Base-by-base conservation (phyloP, 2,329 filamentous ascomycete genomes). In the Verticillium zaregamsianum region DNA sequence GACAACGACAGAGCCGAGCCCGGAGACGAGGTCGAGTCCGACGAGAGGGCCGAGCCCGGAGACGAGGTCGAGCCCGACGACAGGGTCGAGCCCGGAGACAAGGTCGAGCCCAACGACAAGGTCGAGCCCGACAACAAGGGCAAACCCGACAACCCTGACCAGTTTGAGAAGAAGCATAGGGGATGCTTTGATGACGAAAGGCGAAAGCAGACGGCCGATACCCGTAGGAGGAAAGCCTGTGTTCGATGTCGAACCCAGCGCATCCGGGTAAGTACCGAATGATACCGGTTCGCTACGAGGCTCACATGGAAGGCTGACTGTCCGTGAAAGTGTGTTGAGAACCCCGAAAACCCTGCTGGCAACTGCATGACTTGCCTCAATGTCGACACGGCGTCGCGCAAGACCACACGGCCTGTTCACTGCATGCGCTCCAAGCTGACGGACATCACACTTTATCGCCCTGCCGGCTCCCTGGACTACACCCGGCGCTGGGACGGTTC, bases 211-310 rank as follows among this genome's bases (percentile, higher is more conserved):
- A 77, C 75, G 0, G 70, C 70, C 33, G 68, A 70, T 25, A 77
- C 75, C 3, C 71, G 76, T 14, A 69, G 63, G 9, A 66, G 70
- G n/a, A 73, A 73, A 32, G 79, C 79, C 0, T 82, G 79, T 58
- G 66, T 80, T n/a, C 73, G 79, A n/a, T 82, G 79, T 64, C 74
- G 75, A 32, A 75, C 75, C 60, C 79, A 81, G 64, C 77, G 76
- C 15, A 72, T 78, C 58, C 72, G 74, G 23, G 79, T 80, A 73
- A 66, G 78, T 71, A 59, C 56, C 5, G 58, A 35, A 32, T 12
- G 7, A 17, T 25, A 17, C 52, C 32, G 25, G 15, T 3, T 3
- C 39, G n/a, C n/a, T 11, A 9, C 2, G 3, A 14, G 1, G n/a
- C 11, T 20, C 11, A 8, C 8, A 45, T 45, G n/a, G 6, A 25